Evolutionary conservation across 2,329 filamentous ascomycete species (phyloP).

Genomic region (Talaromyces sp.): DNA sequence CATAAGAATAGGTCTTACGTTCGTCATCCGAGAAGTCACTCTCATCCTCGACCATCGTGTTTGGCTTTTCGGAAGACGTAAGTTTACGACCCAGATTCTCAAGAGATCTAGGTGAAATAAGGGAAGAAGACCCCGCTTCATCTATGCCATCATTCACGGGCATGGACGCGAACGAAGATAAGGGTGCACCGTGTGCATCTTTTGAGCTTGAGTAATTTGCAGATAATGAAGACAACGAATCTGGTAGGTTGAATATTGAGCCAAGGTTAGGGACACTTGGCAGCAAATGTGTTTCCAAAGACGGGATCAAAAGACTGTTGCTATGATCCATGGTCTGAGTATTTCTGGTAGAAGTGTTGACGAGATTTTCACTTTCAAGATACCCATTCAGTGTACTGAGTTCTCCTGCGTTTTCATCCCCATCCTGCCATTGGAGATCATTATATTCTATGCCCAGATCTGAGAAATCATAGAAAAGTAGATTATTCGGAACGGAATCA

Average conservation of each 20-base stretch:
- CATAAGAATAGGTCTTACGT: slow-evolving; percentile 16
- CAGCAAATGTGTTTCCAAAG: slow-evolving; percentile 10
- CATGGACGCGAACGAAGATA: neutral
- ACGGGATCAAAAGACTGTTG: slow-evolving; percentile 9
- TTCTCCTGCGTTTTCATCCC: neutral
- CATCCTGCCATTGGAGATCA: slow-evolving; percentile 11
- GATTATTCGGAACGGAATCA: neutral
- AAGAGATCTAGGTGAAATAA: neutral
- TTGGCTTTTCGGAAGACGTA: neutral
- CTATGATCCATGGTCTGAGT: neutral
- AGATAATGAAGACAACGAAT: slow-evolving; percentile 8
- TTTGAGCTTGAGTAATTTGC: neutral
- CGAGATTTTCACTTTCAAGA: neutral
- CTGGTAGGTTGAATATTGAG: slow-evolving; percentile 16
- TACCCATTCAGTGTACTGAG: neutral
- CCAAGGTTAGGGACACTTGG: slow-evolving; percentile 15
- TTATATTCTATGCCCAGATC: slow-evolving; percentile 11
- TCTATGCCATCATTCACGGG: neutral
- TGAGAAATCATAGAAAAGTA: slow-evolving; percentile 16
- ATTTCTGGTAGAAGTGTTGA: neutral
- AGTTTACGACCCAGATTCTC: neutral
- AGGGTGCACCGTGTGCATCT: neutral
- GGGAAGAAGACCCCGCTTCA: neutral
- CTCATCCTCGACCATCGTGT: neutral
- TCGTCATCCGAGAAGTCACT: slow-evolving; percentile 9